Evolutionary conservation across 495 filamentous ascomycete genomes (phyloP).

Genomic region (Podospora pseudocomata): DNA sequence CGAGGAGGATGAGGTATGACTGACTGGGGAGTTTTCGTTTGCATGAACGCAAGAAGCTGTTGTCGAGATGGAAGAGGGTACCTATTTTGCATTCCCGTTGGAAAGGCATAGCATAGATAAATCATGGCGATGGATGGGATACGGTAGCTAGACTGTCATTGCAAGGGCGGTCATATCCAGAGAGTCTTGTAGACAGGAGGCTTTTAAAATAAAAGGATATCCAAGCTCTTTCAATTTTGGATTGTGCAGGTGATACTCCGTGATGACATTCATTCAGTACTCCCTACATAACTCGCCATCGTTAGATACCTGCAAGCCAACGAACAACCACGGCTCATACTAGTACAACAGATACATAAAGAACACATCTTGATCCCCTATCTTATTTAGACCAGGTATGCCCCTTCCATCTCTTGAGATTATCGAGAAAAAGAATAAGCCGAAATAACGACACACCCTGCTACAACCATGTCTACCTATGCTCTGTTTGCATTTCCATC

Average conservation of each 20-base stretch:
- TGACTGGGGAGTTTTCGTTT: neutral
- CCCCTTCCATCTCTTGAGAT: slow-evolving; percentile 1
- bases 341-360: neutral
- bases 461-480: neutral
- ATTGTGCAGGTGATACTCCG: neutral
- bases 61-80: neutral
- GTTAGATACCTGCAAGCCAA: neutral
- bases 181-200: neutral
- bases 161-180: neutral
- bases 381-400: neutral
- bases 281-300: neutral
- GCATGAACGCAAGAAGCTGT: neutral
- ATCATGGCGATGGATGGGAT: neutral
- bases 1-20: slow-evolving; percentile 39
- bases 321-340: neutral
- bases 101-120: neutral
- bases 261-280: neutral
- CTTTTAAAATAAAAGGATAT: neutral
- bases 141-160: neutral
- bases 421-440: neutral
- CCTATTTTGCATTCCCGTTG: neutral
- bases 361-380: neutral
- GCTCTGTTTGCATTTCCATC: neutral
- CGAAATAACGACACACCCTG: neutral
- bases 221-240: neutral